Percentiles rank a stretch among this genome's conserved stretches.
Conservation (phyloP, 139 green algal species). For the Coccomyxa sp. region DNA sequence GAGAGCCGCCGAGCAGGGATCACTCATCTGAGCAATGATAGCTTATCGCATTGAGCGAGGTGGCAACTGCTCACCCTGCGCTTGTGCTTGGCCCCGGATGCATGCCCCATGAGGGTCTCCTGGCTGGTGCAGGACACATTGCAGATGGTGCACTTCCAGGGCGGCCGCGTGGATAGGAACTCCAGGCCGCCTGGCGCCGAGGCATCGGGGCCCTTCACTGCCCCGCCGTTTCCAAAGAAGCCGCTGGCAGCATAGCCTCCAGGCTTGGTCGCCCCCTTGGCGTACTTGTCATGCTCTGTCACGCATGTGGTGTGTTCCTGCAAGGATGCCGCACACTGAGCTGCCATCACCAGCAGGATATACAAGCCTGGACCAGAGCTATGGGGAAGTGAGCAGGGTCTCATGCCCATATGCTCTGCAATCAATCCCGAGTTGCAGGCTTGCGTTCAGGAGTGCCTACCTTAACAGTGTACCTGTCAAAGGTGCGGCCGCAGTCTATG, state of each 20-base stretch:
- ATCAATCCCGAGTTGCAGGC: no score
- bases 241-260: slow-evolving; percentile 74
- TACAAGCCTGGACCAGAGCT: no score
- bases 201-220: background rate
- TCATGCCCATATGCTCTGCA: no score
- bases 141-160: slow-evolving; percentile 83
- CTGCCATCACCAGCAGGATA: no score
- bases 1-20: no score
- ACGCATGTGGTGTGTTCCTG: slow-evolving; percentile 80
- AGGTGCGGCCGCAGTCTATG: slow-evolving; percentile 78
- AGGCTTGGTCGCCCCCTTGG: slow-evolving; percentile 82
- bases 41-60: no score
- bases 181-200: slow-evolving; percentile 39
- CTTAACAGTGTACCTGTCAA: slow-evolving; percentile 59
- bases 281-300: slow-evolving; percentile 93
- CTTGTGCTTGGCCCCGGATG: slow-evolving; percentile 77
- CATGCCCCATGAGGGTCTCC: slow-evolving; percentile 81
- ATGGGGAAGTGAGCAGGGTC: no score
- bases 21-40: no score
- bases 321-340: no score
- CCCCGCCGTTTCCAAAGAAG: slow-evolving; percentile 19
- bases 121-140: slow-evolving; percentile 84
- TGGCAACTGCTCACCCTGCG: background rate
- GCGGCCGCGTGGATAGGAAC: slow-evolving; percentile 62
- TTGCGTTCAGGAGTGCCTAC: no score